Percentiles rank a stretch among this genome's conserved stretches.
Conservation (phyloP, 176 grass and related monocot species). For the Avena atlantica region DNA sequence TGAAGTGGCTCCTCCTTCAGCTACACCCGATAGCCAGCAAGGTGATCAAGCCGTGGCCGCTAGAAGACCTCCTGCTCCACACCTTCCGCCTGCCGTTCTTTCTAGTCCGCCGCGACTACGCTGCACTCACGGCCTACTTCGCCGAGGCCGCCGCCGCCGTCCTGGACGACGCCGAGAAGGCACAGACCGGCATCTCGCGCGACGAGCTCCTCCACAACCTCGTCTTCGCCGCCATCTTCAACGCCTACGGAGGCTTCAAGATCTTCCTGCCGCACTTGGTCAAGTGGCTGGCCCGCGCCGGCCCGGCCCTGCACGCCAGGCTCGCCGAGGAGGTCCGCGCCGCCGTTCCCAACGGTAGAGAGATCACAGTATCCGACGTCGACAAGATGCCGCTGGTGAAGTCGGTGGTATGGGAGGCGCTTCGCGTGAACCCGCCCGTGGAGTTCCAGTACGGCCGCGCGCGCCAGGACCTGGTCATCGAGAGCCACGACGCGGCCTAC, state of each 20-base stretch:
- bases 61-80: conserved; percentile 75
- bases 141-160: conserved; percentile 29
- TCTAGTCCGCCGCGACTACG: conserved; percentile 69
- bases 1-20: conserved; percentile 69
- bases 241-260: conserved; percentile 80
- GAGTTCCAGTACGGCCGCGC: conserved; percentile 83
- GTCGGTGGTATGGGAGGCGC: conserved; percentile 72
- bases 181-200: conserved; percentile 38
- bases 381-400: conserved; percentile 73
- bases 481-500: conserved; percentile 80
- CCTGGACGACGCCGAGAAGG: conserved; percentile 62
- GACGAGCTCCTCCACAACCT: conserved; percentile 81
- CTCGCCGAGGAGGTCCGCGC: conserved; percentile 60
- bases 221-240: conserved; percentile 72
- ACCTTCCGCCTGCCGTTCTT: conserved; percentile 58
- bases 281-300: conserved; percentile 62
- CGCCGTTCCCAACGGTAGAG: neutral
- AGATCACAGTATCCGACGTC: conserved; percentile 46
- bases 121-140: conserved; percentile 59
- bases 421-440: conserved; percentile 77
- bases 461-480: conserved; percentile 54
- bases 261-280: conserved; percentile 67
- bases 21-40: conserved; percentile 65
- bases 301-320: conserved; percentile 56
- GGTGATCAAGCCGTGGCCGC: conserved; percentile 47